Base-by-base conservation (phyloP, 2,329 filamentous ascomycete species). In the Xylaria sp. region DNA sequence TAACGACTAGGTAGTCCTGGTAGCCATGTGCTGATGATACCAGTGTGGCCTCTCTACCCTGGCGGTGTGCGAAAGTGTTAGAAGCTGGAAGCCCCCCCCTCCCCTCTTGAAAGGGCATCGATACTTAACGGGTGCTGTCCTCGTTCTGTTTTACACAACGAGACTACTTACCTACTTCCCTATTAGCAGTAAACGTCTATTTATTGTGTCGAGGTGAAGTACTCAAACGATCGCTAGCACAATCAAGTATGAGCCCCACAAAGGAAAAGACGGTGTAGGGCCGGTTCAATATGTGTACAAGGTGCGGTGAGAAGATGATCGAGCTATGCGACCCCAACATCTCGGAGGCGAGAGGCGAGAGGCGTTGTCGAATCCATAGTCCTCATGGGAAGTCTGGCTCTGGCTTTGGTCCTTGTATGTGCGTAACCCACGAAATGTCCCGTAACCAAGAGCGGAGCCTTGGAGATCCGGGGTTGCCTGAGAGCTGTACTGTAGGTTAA, bases 211-310 rank as follows among this genome's bases (percentile, higher is more conserved):
- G 31, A 35, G 54, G 3, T 29, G 48, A 47, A 35, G 19, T 33
- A 55, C 53, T 55, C 29, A 11, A n/a, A 37, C 10, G 44, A 40
- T 31, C 23, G 55, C 38, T 49, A 38, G 27, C 23, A 51, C 33
- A 8, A 19, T 11, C 25, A 19, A 37, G n/a, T 11, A 27, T 47
- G 29, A 40, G 57, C 47, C 58, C 61, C 58, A 60, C 61, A 58
- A 21, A 46, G 44, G 38, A 64, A 64, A 65, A 65, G 62, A 65
- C 62, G 62, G 62, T 65, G 62, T 62, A 56, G 47, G 41, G n/a
- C 19, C 17, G n/a, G 6, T 5, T 41, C 17, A 21, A 19, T 43
- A 44, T 7, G 52, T 38, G 23, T 41, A 35, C 57, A 55, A 58
- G 58, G 62, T 64, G 62, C 62, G 62, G 62, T 64, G 62, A 61